phyloP scores from a whole-genome alignment of 2,329 filamentous ascomycete genomes.

The Thelonectria olida region DNA sequence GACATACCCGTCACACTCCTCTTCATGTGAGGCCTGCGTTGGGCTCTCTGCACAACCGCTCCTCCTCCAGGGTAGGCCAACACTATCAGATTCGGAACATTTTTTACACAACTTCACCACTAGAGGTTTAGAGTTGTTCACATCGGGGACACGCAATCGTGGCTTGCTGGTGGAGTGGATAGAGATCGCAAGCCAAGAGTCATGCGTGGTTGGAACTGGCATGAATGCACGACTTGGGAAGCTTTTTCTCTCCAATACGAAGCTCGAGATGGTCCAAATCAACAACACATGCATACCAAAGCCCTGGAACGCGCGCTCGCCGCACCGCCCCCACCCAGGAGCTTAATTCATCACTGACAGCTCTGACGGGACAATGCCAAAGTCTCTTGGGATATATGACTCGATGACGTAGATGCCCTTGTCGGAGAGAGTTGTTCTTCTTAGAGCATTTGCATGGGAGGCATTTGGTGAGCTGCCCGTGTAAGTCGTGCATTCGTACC shows the following conservation, averaged over 20 bases:
- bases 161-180: not conserved
- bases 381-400: no score
- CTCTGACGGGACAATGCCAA: no score
- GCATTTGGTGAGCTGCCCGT: not conserved
- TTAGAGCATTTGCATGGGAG: no score
- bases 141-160: not conserved
- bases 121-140: not conserved
- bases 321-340: no score
- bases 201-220: not conserved
- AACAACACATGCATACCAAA: not conserved
- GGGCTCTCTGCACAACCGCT: not conserved
- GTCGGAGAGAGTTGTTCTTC: no score
- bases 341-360: no score
- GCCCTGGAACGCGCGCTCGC: not conserved
- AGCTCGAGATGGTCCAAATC: not conserved
- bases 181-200: not conserved
- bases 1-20: no score
- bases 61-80: not conserved
- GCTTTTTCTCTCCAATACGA: not conserved
- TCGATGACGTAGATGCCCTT: no score
- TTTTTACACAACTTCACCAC: not conserved
- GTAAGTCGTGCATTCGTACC: no score
- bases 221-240: constrained; percentile 3
- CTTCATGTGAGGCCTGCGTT: no score
- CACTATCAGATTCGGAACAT: not conserved